Conservation (phyloP, 2,329 filamentous ascomycete species). For the Aspergillus unguis region DNA sequence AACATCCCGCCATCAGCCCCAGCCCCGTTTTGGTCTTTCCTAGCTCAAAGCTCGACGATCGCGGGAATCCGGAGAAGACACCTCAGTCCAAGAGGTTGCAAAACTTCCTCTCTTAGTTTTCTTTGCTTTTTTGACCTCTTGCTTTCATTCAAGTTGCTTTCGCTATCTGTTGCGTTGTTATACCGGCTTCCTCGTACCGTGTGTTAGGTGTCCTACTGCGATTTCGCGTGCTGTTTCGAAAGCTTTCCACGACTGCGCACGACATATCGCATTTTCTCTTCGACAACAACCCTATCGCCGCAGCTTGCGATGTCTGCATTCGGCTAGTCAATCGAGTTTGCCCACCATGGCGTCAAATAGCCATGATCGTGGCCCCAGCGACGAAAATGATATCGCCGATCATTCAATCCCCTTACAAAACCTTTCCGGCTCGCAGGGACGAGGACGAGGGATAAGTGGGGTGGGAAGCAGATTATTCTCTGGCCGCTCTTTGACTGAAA, state of each 20-base stretch:
- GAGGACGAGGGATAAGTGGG: slow-evolving; percentile 28
- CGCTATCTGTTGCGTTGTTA: not conserved
- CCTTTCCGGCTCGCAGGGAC: slow-evolving; percentile 45
- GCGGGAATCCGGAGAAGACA: slow-evolving; percentile 12
- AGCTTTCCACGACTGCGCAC: slow-evolving; percentile 2
- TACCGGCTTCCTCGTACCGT: no score
- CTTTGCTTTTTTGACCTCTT: slow-evolving; percentile 5
- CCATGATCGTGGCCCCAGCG: slow-evolving; percentile 29
- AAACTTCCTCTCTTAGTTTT: not conserved
- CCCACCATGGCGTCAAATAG: slow-evolving; percentile 42
- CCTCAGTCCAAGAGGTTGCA: not conserved
- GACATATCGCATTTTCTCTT: slow-evolving; percentile 4
- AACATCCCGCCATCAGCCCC: slow-evolving; percentile 1
- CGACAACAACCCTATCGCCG: slow-evolving; percentile 4
- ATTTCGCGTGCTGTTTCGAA: not conserved
- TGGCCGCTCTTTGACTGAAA: slow-evolving; percentile 40
- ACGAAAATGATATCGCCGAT: slow-evolving; percentile 25
- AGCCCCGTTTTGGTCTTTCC: slow-evolving; percentile 8
- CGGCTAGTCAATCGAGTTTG: slow-evolving; percentile 33
- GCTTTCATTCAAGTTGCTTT: slow-evolving; percentile 3
- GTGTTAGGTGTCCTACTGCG: not conserved
- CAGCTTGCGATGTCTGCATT: slow-evolving; percentile 39
- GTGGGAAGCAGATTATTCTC: slow-evolving; percentile 44
- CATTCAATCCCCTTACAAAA: slow-evolving; percentile 70
- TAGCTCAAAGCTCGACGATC: slow-evolving; percentile 3